phyloP scores from a whole-genome alignment of 495 filamentous ascomycete genomes.

The Penicillium riverlandense region DNA sequence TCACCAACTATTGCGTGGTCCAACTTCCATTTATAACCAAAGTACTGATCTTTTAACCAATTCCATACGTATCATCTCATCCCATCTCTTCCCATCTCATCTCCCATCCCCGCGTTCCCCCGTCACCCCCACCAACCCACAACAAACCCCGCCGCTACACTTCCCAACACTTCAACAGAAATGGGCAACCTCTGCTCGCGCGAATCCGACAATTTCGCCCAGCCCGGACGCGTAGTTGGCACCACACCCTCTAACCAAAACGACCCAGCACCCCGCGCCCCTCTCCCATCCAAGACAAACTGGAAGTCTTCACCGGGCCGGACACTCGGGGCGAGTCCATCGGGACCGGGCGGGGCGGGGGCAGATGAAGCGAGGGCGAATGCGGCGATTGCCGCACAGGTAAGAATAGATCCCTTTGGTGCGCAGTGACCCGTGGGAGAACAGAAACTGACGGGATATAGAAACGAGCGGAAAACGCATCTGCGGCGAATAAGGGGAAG shows the following conservation, averaged over 20 bases:
- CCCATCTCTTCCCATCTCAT: neutral
- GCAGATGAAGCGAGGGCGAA: slow-evolving; percentile 46
- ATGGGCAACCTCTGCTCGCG: slow-evolving; percentile 77
- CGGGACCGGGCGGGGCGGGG: slow-evolving; percentile 11
- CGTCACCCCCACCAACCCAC: neutral
- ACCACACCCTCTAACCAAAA: slow-evolving; percentile 25
- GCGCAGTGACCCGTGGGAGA: no score
- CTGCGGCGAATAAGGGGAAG: slow-evolving; percentile 39
- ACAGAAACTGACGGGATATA: slow-evolving; percentile 6
- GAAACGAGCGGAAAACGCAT: slow-evolving; percentile 32
- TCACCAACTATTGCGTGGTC: no score
- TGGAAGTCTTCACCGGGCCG: slow-evolving; percentile 45
- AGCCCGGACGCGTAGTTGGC: slow-evolving; percentile 57
- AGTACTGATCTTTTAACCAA: neutral
- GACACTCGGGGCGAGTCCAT: slow-evolving; percentile 39
- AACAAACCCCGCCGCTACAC: neutral
- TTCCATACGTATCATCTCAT: neutral
- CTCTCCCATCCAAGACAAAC: slow-evolving; percentile 33
- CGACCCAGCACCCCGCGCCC: slow-evolving; percentile 21
- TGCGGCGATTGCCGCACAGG: slow-evolving; percentile 65
- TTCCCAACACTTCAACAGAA: slow-evolving; percentile 4
- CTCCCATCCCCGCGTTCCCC: neutral
- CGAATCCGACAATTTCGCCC: slow-evolving; percentile 46
- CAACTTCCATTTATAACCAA: neutral
- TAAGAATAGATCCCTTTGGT: slow-evolving; percentile 13